These are phyloP conservation scores for Physcia stellaris DNA, from an alignment of 495 filamentous ascomycete species.

Conservation along the genomic window DNA sequence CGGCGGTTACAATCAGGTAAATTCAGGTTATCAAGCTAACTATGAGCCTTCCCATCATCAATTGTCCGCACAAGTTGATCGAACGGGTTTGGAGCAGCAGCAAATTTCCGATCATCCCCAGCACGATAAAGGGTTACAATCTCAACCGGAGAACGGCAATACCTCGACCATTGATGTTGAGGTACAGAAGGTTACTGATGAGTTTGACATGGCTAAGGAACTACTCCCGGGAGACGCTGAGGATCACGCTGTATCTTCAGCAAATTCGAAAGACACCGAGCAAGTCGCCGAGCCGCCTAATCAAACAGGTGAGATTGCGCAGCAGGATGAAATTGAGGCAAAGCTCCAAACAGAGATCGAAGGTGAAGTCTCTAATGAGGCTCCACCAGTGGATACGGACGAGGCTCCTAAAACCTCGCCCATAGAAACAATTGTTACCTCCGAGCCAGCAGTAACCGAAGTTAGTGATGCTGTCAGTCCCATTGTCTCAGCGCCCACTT, in stretches of 20 bases:
- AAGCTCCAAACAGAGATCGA: constrained; percentile 12
- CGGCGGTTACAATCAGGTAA: constrained; percentile 32
- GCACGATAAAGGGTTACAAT: constrained; percentile 7
- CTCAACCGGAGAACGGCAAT: constrained; percentile 6
- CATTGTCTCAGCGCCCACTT: neutral
- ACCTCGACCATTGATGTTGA: constrained; percentile 14
- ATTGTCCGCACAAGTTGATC: constrained; percentile 16
- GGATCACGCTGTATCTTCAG: constrained; percentile 10
- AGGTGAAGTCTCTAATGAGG: too few species aligned
- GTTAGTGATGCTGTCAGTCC: neutral
- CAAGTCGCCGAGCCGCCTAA: constrained; percentile 2
- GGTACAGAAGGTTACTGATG: constrained; percentile 10
- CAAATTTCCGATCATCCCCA: too few species aligned
- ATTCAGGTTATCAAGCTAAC: constrained; percentile 28
- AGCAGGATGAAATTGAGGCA: too few species aligned
- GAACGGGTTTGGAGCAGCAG: constrained; percentile 7
- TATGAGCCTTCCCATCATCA: constrained; percentile 23
- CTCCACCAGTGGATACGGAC: too few species aligned
- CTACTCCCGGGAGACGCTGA: constrained; percentile 19
- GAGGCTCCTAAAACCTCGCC: constrained; percentile 11
- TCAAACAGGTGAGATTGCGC: neutral
- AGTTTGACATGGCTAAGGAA: constrained; percentile 21
- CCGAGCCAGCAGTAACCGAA: constrained; percentile 1
- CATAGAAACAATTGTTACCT: constrained; percentile 5
- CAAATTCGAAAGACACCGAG: too few species aligned